Percentiles rank a stretch among this genome's conserved stretches.
phyloP scores from a whole-genome alignment of 2,329 filamentous ascomycete genomes.

The Fusarium cyanostomum region DNA sequence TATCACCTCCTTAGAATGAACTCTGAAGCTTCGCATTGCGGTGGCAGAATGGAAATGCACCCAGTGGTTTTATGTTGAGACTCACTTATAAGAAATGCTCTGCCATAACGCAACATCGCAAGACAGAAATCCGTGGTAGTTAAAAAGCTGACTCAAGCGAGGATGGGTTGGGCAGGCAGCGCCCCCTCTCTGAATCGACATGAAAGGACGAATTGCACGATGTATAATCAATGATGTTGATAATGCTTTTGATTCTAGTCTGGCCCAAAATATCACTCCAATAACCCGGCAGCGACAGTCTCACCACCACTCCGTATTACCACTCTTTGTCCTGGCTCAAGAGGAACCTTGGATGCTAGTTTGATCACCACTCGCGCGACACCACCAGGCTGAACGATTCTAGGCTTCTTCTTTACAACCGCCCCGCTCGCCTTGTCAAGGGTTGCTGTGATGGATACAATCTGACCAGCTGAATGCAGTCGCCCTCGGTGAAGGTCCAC shows the following conservation, averaged over 20 bases:
- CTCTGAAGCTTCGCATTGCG: too few species aligned
- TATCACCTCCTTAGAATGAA: too few species aligned
- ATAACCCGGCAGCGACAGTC: constrained; percentile 86
- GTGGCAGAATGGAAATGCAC: too few species aligned
- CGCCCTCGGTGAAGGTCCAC: constrained; percentile 90
- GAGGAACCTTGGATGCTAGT: constrained; percentile 76
- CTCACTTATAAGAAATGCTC: too few species aligned
- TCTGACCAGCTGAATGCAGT: constrained; percentile 79
- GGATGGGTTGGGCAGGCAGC: too few species aligned
- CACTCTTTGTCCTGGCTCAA: constrained; percentile 83
- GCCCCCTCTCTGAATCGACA: too few species aligned
- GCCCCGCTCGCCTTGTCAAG: constrained; percentile 82
- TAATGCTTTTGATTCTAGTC: constrained; percentile 6
- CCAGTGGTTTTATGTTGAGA: too few species aligned
- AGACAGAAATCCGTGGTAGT: too few species aligned
- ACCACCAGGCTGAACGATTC: constrained; percentile 80
- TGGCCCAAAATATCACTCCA: constrained; percentile 65
- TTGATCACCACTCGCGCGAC: constrained; percentile 82
- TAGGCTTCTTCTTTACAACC: constrained; percentile 83
- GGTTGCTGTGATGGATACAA: constrained; percentile 75
- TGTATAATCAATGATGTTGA: background rate
- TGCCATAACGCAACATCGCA: too few species aligned
- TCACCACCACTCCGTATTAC: constrained; percentile 82
- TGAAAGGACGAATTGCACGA: background rate
- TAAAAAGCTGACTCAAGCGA: too few species aligned